Evolutionary conservation across 2,329 filamentous ascomycete species (phyloP).

Genomic region (Cladophialophora yegresii): DNA sequence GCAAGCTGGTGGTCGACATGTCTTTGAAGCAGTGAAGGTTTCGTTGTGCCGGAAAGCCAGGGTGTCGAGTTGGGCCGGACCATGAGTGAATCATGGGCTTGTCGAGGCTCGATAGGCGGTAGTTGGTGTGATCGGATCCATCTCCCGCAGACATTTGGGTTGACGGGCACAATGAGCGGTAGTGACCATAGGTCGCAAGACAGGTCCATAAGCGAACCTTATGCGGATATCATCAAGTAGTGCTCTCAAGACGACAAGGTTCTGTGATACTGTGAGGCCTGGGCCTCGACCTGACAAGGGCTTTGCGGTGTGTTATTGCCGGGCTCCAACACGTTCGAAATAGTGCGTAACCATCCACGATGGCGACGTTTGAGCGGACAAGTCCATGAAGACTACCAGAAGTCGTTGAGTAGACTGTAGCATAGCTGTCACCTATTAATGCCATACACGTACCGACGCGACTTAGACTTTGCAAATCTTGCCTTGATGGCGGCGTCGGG

Average conservation of each 20-base stretch:
- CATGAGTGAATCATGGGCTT: not conserved
- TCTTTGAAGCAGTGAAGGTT: not conserved
- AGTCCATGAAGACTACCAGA: not conserved
- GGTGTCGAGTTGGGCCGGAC: not conserved
- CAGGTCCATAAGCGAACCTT: not conserved
- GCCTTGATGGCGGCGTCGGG: not conserved
- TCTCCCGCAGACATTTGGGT: not conserved
- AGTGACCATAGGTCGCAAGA: not conserved
- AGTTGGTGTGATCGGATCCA: not conserved
- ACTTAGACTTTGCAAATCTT: not conserved
- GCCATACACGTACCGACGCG: not conserved
- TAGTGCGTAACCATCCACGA: not conserved
- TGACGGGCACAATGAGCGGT: not conserved
- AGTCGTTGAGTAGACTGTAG: not conserved
- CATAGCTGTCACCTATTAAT: not conserved
- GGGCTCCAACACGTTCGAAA: not conserved
- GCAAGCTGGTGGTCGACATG: conserved; percentile 28
- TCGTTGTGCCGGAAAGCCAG: not conserved
- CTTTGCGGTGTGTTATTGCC: not conserved
- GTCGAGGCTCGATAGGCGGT: not conserved
- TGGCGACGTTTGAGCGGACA: not conserved
- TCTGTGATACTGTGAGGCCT: not conserved
- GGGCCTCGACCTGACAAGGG: not conserved
- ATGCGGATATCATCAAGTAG: not conserved
- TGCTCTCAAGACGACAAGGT: not conserved